A percentile compares a stretch with the other conserved stretches of the same genome.
Conservation (phyloP, 2,329 filamentous ascomycete genomes). For the Talaromyces atroroseus region DNA sequence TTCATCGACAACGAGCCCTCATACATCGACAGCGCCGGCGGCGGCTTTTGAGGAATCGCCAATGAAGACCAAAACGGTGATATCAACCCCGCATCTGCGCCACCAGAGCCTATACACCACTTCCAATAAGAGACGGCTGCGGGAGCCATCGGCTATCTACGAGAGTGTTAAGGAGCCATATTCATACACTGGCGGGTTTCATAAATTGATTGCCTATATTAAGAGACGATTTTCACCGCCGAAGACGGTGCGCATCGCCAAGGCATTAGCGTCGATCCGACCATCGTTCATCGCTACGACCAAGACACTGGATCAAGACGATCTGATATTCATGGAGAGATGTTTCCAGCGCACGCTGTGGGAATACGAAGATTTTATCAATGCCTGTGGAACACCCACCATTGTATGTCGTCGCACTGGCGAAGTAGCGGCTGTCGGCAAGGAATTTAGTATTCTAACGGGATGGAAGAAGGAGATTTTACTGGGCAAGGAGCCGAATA, state of each 20-base stretch:
- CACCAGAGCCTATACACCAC: slow-evolving; percentile 29
- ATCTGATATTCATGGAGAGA: slow-evolving; percentile 96
- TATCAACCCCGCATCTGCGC: slow-evolving; percentile 42
- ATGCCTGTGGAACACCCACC: slow-evolving; percentile 80
- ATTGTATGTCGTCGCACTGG: slow-evolving; percentile 88
- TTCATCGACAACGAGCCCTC: slow-evolving; percentile 52
- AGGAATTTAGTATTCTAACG: slow-evolving; percentile 92
- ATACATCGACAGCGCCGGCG: slow-evolving; percentile 37
- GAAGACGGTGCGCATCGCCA: slow-evolving; percentile 76
- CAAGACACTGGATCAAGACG: slow-evolving; percentile 78
- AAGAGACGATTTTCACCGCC: slow-evolving; percentile 70
- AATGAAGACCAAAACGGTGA: slow-evolving; percentile 30
- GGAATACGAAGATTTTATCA: slow-evolving; percentile 89
- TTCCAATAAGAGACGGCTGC: slow-evolving; percentile 46
- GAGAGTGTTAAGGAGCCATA: slow-evolving; percentile 86
- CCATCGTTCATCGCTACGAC: slow-evolving; percentile 91
- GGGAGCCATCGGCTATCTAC: slow-evolving; percentile 81
- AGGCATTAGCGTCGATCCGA: slow-evolving; percentile 80
- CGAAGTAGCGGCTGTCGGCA: slow-evolving; percentile 90
- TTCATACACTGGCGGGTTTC: slow-evolving; percentile 83
- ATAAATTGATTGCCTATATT: slow-evolving; percentile 76
- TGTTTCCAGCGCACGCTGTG: slow-evolving; percentile 89
- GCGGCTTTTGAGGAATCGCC: slow-evolving; percentile 24
- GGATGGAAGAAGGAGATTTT: slow-evolving; percentile 90
- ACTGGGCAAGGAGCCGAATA: slow-evolving; percentile 77